Percentiles rank a stretch among this genome's conserved stretches.
These are phyloP conservation scores for Polytrichum formosum DNA, from an alignment of 225 moss, liverwort and hornwort species.

Conservation along the genomic window DNA sequence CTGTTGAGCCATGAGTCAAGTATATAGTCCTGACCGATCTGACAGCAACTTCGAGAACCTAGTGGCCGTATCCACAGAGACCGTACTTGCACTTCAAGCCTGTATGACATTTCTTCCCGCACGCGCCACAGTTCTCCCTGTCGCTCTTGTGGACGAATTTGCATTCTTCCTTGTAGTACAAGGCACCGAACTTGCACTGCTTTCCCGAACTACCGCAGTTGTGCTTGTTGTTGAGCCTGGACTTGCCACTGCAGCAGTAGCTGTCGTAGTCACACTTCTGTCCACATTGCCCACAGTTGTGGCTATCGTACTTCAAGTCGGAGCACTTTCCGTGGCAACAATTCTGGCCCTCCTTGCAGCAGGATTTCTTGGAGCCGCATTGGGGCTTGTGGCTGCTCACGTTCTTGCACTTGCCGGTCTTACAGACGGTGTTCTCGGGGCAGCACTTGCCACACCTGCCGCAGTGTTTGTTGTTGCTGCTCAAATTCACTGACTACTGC, in stretches of 20 bases:
- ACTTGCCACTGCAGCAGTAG: not conserved
- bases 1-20: too few relatives aligned
- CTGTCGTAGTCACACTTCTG: not conserved
- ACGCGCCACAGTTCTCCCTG: slow-evolving; percentile 1
- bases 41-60: too few relatives aligned
- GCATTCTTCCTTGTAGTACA: slow-evolving; percentile 9
- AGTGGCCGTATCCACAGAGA: slow-evolving; percentile 1
- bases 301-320: not conserved
- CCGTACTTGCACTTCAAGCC: not conserved
- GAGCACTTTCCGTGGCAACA: not conserved
- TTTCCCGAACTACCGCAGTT: slow-evolving; percentile 7
- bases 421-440: not conserved
- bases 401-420: not conserved
- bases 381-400: rapidly evolving
- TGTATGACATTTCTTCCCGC: not conserved
- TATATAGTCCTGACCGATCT: too few relatives aligned
- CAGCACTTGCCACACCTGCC: slow-evolving; percentile 4
- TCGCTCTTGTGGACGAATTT: not conserved
- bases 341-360: not conserved
- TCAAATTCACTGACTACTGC: not conserved
- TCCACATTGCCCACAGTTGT: not conserved
- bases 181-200: not conserved
- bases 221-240: not conserved
- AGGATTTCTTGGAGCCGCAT: not conserved
- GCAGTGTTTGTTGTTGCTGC: not conserved